Evolutionary conservation across 345 rosid genomes (phyloP), one percentile per base, ranked within the genome.

Genomic region (Isatis tinctoria): DNA sequence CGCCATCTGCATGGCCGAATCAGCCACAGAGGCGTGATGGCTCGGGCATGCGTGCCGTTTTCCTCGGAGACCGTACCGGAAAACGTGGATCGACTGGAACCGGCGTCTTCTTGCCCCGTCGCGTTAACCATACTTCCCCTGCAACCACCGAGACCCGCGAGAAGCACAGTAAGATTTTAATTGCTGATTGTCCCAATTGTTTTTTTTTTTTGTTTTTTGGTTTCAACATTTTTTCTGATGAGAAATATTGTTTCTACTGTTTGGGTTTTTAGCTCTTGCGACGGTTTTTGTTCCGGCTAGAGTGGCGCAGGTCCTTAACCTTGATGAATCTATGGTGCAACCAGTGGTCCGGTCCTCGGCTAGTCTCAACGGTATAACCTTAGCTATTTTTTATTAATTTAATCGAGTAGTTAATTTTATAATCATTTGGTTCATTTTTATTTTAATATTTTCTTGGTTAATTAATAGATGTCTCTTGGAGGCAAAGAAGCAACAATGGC

Each of bases 81-180:
- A 88, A 86, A 79, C 79, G 81, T 27, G 88, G 83, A 60, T 85
- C 83, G 44, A 78, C 96, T 4, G 99, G 97, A 3, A 94, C 99
- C 3, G 97, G 97, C 8, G 97, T 94, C 4, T 94, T 94, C 84
- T 71, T 92, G 53, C 99, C 99, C 14, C 97, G 92, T 5, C 82
- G 86, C 3, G 35, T 68, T 47, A 63, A 54, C 54, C 75, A 14
- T 5, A 27, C 65, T 24, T 28, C 75, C 9, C 79, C 79, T 52
- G 36, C 81, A 3, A 60, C 77, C 3, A 2, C 81, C 33, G 87
- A 82, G 17, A 26, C 82, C 41, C 83, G 85, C 9, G 87, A 87
- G 80, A 89, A 91, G 75, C 56, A 86, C 32, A 88, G 99, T 94
- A 20, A 58, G 81, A 65, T 48, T 3, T 3, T 32, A 12, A 10